Percentiles rank a stretch among this genome's conserved stretches.
Conservation (phyloP, 202 grass and related monocot genomes). For the Brachypodium distachyon region DNA sequence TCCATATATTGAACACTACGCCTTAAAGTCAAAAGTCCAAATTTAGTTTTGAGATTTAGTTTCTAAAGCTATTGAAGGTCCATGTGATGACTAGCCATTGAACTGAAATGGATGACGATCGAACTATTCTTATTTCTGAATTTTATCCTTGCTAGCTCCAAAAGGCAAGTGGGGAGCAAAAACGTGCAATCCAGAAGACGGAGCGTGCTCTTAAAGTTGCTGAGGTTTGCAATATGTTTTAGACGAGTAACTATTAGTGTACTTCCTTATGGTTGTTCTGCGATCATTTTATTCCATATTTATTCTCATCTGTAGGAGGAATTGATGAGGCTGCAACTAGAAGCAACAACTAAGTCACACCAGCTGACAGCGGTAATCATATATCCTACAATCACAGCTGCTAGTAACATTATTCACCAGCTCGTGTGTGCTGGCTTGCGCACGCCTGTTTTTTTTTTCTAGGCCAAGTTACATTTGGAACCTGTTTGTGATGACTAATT, state of each 20-base stretch:
- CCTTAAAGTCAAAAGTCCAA: background rate
- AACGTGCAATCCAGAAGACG: constrained; percentile 60
- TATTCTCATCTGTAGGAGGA: constrained; percentile 58
- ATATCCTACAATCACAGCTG: background rate
- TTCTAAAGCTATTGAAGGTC: background rate
- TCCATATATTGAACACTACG: background rate
- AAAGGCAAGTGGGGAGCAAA: constrained; percentile 67
- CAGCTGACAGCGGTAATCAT: constrained; percentile 62
- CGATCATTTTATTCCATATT: constrained; percentile 16
- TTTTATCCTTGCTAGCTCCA: constrained; percentile 47
- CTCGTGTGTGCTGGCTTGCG: background rate
- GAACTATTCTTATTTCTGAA: constrained; percentile 13
- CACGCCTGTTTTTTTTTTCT: background rate
- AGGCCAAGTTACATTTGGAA: background rate
- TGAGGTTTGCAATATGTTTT: constrained; percentile 50
- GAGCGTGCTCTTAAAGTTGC: constrained; percentile 86
- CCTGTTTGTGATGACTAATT: background rate
- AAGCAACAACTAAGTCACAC: constrained; percentile 66
- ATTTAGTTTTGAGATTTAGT: constrained; percentile 5
- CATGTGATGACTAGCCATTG: background rate
- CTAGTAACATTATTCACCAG: background rate
- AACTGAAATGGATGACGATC: constrained; percentile 1
- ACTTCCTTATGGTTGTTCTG: background rate
- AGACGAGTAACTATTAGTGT: background rate
- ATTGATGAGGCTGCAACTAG: constrained; percentile 70